Evolutionary conservation across 2,329 filamentous ascomycete species (phyloP), one percentile per base, ranked within the genome.

Genomic region (Lachnellula willkommii): DNA sequence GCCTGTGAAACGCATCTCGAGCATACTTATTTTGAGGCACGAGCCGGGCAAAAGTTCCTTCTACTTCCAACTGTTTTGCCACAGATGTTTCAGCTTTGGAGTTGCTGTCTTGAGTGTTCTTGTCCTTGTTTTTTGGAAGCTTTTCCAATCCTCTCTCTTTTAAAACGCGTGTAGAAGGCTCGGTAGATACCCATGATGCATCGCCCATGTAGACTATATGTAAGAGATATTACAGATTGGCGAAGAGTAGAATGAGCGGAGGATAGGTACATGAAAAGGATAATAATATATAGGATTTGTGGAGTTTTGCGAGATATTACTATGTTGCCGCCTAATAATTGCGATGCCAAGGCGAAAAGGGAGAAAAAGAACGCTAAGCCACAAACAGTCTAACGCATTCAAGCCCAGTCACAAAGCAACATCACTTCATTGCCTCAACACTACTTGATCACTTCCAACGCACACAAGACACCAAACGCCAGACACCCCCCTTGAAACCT

Each of bases 121-220:
- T 20, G 12, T 32, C 42, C 5, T 32, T 32, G 22, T 49, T 45
- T 12, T 22, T 37, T 39, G 24, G 37, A 40, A 20, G 12, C 24
- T 39, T 46, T 36, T 52, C 36, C 20, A 17, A 32, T 50, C 51
- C 57, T 47, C 54, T 47, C 40, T 60, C 57, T n/a, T 39, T 42
- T 7, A 32, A 24, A 12, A 60, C 57, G 22, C 52, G 51, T 7
- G 57, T 60, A 35, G 54, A 60, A 36, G 57, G 57, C 36, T 60
- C 57, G 24, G 57, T 60, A n/a, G 57, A 54, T 26, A 60, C 39
- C 57, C 57, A 60, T 50, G 55, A 56, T 40, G 43, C 52, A 50
- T 54, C 52, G 35, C 45, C 49, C 54, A 60, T 60, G 45, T 12
- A 55, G 43, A 15, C 17, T 40, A 17, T 11, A 32, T 32, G 28